These are phyloP conservation scores for Setaria italica DNA, from an alignment of 202 grass and related monocot species.

Conservation along the genomic window DNA sequence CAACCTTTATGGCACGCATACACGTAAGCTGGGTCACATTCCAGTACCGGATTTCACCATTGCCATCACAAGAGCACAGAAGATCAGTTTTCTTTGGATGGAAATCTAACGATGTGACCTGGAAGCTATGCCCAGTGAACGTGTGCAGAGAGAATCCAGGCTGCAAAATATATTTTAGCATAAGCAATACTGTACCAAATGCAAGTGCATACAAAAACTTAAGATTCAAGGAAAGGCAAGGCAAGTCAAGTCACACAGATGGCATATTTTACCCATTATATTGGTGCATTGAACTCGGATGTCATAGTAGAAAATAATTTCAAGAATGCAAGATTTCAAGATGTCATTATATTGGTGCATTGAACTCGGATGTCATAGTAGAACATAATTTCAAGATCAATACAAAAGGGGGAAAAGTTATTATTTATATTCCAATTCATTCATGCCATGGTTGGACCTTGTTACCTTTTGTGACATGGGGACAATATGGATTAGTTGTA, in stretches of 20 bases:
- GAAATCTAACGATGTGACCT: slow-evolving; percentile 94
- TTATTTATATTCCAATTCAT: slow-evolving; percentile 22
- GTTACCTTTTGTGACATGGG: background rate
- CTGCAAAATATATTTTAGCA: slow-evolving; percentile 61
- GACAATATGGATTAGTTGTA: slow-evolving; percentile 7
- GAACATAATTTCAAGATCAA: background rate
- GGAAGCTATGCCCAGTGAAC: slow-evolving; percentile 65
- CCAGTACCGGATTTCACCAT: slow-evolving; percentile 94
- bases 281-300: slow-evolving; percentile 19
- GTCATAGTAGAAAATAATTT: background rate
- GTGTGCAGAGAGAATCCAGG: slow-evolving; percentile 77
- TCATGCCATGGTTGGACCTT: background rate
- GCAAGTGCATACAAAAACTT: slow-evolving; percentile 11
- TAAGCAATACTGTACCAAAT: slow-evolving; percentile 16
- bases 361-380: slow-evolving; percentile 24
- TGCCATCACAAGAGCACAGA: slow-evolving; percentile 92
- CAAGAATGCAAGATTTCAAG: too few species aligned
- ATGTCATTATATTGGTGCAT: background rate
- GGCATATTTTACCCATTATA: slow-evolving; percentile 16
- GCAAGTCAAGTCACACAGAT: background rate
- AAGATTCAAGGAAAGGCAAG: slow-evolving; percentile 13
- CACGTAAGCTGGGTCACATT: slow-evolving; percentile 55
- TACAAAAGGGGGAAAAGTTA: background rate
- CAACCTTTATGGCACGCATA: slow-evolving; percentile 67
- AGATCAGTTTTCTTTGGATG: slow-evolving; percentile 97